These are phyloP conservation scores for Termitomyces sp. DNA, from an alignment of 1,284 basidiomycete species.

Conservation along the genomic window DNA sequence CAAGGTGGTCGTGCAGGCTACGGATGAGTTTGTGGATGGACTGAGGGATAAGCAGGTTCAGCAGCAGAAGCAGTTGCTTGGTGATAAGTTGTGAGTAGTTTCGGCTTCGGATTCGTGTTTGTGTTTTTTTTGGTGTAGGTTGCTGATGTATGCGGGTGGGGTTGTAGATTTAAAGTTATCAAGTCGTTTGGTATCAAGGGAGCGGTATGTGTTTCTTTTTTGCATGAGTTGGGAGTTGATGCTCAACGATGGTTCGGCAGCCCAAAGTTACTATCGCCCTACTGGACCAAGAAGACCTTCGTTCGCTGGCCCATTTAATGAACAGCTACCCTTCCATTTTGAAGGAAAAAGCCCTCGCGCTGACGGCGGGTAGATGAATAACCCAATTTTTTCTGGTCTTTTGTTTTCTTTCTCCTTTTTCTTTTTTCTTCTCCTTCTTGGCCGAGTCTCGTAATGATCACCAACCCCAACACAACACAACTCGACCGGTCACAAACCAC, in stretches of 20 bases:
- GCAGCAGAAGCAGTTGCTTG: conserved; percentile 77
- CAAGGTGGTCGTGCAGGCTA: conserved; percentile 60
- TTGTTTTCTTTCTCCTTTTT: neutral
- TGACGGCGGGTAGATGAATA: conserved; percentile 24
- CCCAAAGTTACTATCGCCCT: conserved; percentile 80
- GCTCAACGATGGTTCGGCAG: conserved; percentile 27
- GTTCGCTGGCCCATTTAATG: conserved; percentile 80
- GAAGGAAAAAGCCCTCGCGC: conserved; percentile 61
- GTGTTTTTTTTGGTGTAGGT: neutral
- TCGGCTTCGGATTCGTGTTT: neutral
- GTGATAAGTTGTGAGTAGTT: conserved; percentile 66
- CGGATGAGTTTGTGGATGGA: conserved; percentile 74
- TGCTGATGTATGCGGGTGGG: too few relatives aligned
- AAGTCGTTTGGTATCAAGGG: conserved; percentile 77
- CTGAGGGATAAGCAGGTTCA: conserved; percentile 58
- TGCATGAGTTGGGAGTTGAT: conserved; percentile 3
- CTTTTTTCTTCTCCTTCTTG: neutral
- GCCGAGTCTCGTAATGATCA: too few relatives aligned
- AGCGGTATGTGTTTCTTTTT: conserved; percentile 46
- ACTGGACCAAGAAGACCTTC: conserved; percentile 79
- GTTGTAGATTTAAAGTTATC: conserved; percentile 63
- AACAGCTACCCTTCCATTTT: conserved; percentile 79
- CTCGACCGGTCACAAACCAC: too few relatives aligned
- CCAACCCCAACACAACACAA: too few relatives aligned
- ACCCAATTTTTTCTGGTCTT: neutral